These are phyloP conservation scores for Echinosophora koreensis DNA, from an alignment of 306 rosid genomes.

Conservation along the genomic window DNA sequence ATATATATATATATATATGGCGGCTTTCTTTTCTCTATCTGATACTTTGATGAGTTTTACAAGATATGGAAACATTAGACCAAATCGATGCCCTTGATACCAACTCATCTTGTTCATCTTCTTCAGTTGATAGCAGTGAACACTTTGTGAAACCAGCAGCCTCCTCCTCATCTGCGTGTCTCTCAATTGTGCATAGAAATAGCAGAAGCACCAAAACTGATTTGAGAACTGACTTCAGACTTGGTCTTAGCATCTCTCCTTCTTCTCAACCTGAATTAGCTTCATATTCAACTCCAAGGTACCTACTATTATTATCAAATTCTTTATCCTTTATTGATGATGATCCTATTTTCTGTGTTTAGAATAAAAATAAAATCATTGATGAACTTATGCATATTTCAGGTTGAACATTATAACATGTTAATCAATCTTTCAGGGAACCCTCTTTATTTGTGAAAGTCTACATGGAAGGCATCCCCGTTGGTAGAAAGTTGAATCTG, in stretches of 20 bases:
- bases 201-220: conserved; percentile 30
- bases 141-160: conserved; percentile 38
- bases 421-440: conserved; percentile 43
- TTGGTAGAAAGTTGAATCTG: conserved; percentile 64
- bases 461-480: conserved; percentile 65
- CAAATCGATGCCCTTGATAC: conserved; percentile 41
- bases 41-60: too few species aligned
- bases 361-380: not conserved
- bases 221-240: conserved; percentile 60
- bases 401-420: conserved; percentile 18
- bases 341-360: not conserved
- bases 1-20: too few species aligned
- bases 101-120: conserved; percentile 58
- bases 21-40: too few species aligned
- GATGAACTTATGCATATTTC: conserved; percentile 15
- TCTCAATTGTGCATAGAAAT: conserved; percentile 38
- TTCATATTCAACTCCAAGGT: conserved; percentile 48
- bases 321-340: not conserved
- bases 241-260: conserved; percentile 58
- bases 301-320: not conserved
- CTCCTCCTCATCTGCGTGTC: conserved; percentile 41
- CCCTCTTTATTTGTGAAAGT: conserved; percentile 60
- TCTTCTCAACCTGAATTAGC: conserved; percentile 39
- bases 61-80: conserved; percentile 50
- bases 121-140: conserved; percentile 56